Evolutionary conservation across 352 stramenopile species (phyloP).

Genomic region (Pythium scleroteichum): DNA sequence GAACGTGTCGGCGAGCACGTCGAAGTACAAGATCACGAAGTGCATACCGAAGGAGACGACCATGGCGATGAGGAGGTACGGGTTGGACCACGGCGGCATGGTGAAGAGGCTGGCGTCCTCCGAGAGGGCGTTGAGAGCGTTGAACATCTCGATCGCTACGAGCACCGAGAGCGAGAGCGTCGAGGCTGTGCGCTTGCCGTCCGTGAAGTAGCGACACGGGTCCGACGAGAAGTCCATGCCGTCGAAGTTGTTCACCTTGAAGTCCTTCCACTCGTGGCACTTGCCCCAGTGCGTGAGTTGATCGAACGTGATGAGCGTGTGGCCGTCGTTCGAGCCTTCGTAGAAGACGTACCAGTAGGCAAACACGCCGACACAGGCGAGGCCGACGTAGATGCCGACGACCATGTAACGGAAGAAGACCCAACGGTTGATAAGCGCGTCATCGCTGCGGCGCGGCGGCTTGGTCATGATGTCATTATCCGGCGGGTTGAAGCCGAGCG

Average conservation of each 20-base stretch:
- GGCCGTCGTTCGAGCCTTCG: conserved; percentile 87
- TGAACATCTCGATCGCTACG: conserved; percentile 96
- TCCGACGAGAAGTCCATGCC: conserved; percentile 89
- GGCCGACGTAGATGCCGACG: conserved; percentile 93
- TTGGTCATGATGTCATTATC: conserved; percentile 98
- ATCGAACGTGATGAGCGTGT: conserved; percentile 90
- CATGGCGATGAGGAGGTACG: conserved; percentile 94
- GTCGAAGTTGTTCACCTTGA: conserved; percentile 91
- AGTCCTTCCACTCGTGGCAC: conserved; percentile 91
- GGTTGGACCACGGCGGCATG: conserved; percentile 94
- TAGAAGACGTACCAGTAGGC: conserved; percentile 95
- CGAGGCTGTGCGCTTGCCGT: conserved; percentile 91
- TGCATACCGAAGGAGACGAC: conserved; percentile 92
- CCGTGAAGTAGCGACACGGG: conserved; percentile 93
- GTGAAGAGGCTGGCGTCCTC: conserved; percentile 91
- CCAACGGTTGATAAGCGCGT: conserved; percentile 98
- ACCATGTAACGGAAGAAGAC: conserved; percentile 98
- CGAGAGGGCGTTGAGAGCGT: conserved; percentile 93
- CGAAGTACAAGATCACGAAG: conserved; percentile 94
- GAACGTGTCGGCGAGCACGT: conserved; percentile 92
- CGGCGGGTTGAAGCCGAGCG: conserved; percentile 98
- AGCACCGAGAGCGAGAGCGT: conserved; percentile 93
- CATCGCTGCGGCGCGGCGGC: conserved; percentile 93
- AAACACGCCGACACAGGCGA: conserved; percentile 91
- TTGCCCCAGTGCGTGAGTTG: conserved; percentile 91